A percentile compares a stretch with the other conserved stretches of the same genome.
Evolutionary conservation across 73 alveolate genomes (phyloP).

Genomic region (Paramecium bursaria): DNA sequence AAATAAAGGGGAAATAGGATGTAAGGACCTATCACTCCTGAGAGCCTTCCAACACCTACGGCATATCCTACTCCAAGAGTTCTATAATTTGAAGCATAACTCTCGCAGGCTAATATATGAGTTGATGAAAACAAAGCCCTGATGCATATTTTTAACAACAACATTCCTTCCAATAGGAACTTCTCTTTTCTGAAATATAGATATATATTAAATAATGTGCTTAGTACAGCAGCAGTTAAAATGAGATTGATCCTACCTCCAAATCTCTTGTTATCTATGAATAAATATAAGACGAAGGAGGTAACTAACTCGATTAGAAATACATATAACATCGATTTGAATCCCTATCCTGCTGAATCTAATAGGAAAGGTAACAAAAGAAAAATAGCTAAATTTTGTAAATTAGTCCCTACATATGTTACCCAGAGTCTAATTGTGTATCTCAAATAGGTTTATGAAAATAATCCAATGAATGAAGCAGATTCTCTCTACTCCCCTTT

Average conservation of each 20-base stretch:
- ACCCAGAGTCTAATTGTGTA: conserved; percentile 38
- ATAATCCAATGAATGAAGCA: conserved; percentile 8
- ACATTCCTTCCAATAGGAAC: background rate
- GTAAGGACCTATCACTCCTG: background rate
- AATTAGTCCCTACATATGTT: no score
- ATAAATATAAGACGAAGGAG: no score
- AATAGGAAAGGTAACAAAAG: background rate
- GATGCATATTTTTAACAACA: no score
- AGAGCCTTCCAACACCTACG: background rate
- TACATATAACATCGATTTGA: background rate
- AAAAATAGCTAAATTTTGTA: background rate
- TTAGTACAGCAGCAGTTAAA: background rate
- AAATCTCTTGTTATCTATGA: background rate
- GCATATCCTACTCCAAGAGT: background rate
- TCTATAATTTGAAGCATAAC: background rate
- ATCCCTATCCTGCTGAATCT: background rate
- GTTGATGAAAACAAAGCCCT: background rate
- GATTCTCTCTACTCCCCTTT: background rate
- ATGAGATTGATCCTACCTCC: background rate
- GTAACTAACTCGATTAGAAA: background rate
- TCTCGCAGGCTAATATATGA: background rate
- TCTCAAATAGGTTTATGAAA: conserved; percentile 3
- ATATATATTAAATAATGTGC: background rate
- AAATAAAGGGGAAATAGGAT: background rate
- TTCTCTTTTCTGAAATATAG: background rate